Base-by-base conservation (phyloP, 805 yeast genomes). In the Saccharomycodes ludwigii region DNA sequence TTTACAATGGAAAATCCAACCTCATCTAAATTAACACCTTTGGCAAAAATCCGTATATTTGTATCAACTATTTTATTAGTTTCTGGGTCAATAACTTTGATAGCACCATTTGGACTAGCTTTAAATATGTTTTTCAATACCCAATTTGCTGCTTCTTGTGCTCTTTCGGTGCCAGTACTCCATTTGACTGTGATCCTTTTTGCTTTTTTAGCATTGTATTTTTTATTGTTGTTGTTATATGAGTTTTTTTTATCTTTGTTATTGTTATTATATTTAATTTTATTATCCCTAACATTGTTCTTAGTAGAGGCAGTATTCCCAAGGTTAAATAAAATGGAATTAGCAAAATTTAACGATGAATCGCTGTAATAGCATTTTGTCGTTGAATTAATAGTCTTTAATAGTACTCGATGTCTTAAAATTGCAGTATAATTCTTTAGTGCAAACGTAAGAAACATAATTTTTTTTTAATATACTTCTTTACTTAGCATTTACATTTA, bases 131-230 rank as follows among this genome's bases (percentile, higher is more conserved):
- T 39, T 8, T 40, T 32, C 5, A 48, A 30, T 1, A 39, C 40
- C 6, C 33, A 23, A 24, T 43, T 47, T 3, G 52, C 52, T 13
- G 55, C 59, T 10, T 38, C 40, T 25, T 47, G 43, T 12, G 51
- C 53, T 30, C 52, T 42, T 17, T 47, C 52, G 8, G 49, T 35
- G 6, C 59, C 59, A n/a, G 45, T 44, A 8, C 19, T 43, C 54
- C 55, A 52, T 13, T 37, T 45, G 8, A 50, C 32, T 2, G 38
- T 27, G 4, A 42, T 17, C 14, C 35, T 42, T 26, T 30, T 39
- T 26, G 24, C 22, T 8, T 22, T 28, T 11, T 21, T 24, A 3
- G 17, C 21, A 21, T 32, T 27, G 12, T 28, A 32, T 18, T 15
- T 23, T 27, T 29, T 29, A 4, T 6, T 10, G 10, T 5, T 24